Base-by-base conservation (phyloP, 257 asterid species). In the Orobanche coerulescens region DNA sequence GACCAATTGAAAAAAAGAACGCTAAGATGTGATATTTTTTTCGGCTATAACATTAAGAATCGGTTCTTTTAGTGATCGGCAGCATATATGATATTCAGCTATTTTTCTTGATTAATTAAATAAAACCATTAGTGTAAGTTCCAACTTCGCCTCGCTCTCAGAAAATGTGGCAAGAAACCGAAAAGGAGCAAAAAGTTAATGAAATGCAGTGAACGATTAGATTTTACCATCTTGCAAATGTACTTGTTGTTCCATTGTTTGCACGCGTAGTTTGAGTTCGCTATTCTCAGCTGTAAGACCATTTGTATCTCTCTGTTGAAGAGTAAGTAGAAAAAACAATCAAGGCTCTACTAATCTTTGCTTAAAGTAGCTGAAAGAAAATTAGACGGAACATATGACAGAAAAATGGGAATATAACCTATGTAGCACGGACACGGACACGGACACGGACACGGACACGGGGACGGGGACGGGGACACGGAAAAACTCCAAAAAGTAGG, bases 221-320 rank as follows among this genome's bases (percentile, higher is more conserved):
- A 13, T 56, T 67, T 66, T 78, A 92, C 98, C 98, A 79, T 92
- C 97, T 73, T 88, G 98, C 78, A 92, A 78, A 78, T 88, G 91
- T 68, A 88, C 95, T 84, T 92, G 86, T 69, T 92, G 97, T 76
- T 89, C 98, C 87, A 79, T 79, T 63, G 98, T 78, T 75, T 89
- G 95, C 77, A 93, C 58, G 48, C 94, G 96, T 70, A 93, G 71
- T 77, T 93, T 93, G 76, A 93, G 94, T 72, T 93, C 97, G 69
- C 96, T 76, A 70, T 93, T 93, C 70, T 89, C 97, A 70, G 81
- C 73, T 37, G 95, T 76, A 74, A 93, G 83, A 63, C 96, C 94
- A 78, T 70, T 84, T 59, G 99, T 81, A 71, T 93, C 99, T 75
- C 97, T 86, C 99, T 93, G 88, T 71, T 68, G 65, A 56, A 36